Evolutionary conservation across 2,329 filamentous ascomycete genomes (phyloP), one percentile per base, ranked within the genome.

Genomic region (Xylaria sp.): DNA sequence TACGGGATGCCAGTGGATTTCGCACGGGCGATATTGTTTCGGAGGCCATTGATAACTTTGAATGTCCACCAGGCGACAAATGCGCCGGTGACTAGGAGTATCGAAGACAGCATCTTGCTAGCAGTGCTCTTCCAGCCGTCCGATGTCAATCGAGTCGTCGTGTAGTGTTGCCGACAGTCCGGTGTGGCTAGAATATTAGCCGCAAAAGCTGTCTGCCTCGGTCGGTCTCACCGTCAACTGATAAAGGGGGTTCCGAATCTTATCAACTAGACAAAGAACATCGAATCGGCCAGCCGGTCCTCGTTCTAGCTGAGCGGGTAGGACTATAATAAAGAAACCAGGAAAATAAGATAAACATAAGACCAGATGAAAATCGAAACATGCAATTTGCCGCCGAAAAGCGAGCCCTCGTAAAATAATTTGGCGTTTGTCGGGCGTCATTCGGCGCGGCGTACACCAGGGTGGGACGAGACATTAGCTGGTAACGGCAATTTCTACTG

Each of bases 1-100:
- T 87, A 88, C 4, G 79, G 80, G 52, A 87, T 69, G 6, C 83
- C 83, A 21, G 78, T 81, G 50, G 76, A 76, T 73, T 82, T 83
- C 5, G 84, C 85, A 46, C 78, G 77, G 11, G 74, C 76, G 51
- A 87, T 80, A 63, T 85, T 84, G 53, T 69, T 72, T 38, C 69
- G 72, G 56, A 84, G 68, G n/a, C 76, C 75, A 2, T 71, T 66
- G 19, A 76, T 42, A 25, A 66, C 68, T 4, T 64, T 67, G 65
- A 76, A 77, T 12, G 74, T 51, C 25, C 61, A 63, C 63, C 78
- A 81, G n/a, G 68, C 73, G 50, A 77, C 52, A 28, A 72, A 66
- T 3, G 74, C 74, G 61, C 71, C 75, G 21, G 73, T 46, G 19
- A 79, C 66, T 21, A 78, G 60, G 38, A 76, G 65, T 14, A 81